Conservation (phyloP, 2,329 filamentous ascomycete genomes). For the Xylariales sp. region DNA sequence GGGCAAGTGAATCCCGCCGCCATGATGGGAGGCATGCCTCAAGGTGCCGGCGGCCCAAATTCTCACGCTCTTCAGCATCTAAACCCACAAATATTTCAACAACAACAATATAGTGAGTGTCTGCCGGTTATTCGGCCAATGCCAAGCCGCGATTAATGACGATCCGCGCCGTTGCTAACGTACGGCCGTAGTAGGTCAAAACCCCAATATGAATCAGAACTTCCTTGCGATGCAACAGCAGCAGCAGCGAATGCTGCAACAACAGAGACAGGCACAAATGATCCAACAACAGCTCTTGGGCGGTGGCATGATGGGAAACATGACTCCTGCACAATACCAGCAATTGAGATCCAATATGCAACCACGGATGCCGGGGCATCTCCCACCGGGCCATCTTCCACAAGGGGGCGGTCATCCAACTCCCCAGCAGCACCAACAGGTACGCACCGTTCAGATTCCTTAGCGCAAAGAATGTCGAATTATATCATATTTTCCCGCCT, state of each 20-base stretch:
- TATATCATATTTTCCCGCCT: neutral
- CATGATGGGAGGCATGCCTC: constrained; percentile 82
- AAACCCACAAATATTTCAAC: constrained; percentile 70
- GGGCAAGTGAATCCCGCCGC: constrained; percentile 77
- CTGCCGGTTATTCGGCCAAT: neutral
- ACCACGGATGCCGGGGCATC: constrained; percentile 56
- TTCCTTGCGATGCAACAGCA: constrained; percentile 42
- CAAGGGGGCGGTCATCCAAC: constrained; percentile 49
- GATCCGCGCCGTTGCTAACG: constrained; percentile 17
- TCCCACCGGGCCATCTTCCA: constrained; percentile 54
- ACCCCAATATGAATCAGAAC: constrained; percentile 30
- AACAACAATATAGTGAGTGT: constrained; percentile 52
- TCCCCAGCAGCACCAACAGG: constrained; percentile 47
- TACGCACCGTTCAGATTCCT: constrained; percentile 31
- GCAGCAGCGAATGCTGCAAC: constrained; percentile 42
- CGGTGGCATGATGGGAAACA: constrained; percentile 56
- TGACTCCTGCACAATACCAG: constrained; percentile 55
- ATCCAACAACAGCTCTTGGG: constrained; percentile 51
- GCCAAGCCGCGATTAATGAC: neutral
- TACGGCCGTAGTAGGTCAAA: constrained; percentile 24
- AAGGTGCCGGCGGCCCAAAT: constrained; percentile 70
- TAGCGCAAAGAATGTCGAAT: neutral
- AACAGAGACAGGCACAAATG: constrained; percentile 47
- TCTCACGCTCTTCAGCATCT: constrained; percentile 79
- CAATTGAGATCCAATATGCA: constrained; percentile 53